Evolutionary conservation across 129 eudicot species (phyloP), one percentile per base, ranked within the genome.

Genomic region (Artemisia tridentata): DNA sequence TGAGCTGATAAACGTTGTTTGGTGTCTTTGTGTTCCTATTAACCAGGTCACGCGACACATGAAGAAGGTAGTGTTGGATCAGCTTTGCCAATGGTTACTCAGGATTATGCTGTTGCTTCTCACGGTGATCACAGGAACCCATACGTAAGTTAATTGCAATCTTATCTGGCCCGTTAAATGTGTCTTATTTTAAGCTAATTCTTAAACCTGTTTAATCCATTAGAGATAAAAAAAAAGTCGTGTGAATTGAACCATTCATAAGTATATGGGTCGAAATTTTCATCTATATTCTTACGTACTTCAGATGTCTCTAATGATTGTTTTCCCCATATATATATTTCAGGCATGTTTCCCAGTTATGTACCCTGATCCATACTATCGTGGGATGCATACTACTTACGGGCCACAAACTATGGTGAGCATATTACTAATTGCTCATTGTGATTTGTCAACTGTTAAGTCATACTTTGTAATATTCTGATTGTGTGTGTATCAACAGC

Each of bases 321-420:
- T 56, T 48, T 78, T 23, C 20, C 10, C 29, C 31, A 27, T 1
- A 11, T 11, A 71, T 58, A 45, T 11, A 55, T 80, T 65, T 71
- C 78, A 88, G 96, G 80, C 82, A 53, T 63, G 79, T 53, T 63
- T 80, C 73, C 84, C 88, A 8, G 61, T 71, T 80, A n/a, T 83
- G 6, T 79, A 66, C 60, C 75, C 86, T 50, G 88, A 84, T 73
- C 86, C 83, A 48, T 79, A 75, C 76, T 46, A 65, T 75, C 80
- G 57, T 74, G 88, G 85, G 49, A 17, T 83, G 57, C 20, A 69
- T 23, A 72, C 95, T 20, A 60, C 85, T 64, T 81, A 71, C 45
- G 82, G 85, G 19, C 69, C 87, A 50, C 91, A 77, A 75, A 60
- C 91, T 59, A 41, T 71, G 87, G 96, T 88, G 50, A 78, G 85